Evolutionary conservation across 2,329 filamentous ascomycete genomes (phyloP).

Genomic region (Cladosporium sp.): DNA sequence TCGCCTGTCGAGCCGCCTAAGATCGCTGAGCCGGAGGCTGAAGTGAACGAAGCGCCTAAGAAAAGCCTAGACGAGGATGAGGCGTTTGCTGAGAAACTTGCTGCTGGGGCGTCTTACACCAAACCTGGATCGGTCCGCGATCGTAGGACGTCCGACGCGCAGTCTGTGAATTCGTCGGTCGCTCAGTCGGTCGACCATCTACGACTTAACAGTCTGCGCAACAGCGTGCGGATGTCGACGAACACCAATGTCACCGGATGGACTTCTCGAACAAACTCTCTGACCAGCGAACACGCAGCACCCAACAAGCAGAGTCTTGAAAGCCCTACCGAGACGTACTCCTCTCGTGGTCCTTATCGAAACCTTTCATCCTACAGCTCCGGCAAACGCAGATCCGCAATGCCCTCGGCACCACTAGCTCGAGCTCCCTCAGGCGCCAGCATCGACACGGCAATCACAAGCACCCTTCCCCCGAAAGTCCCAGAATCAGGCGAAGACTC

Average conservation of each 20-base stretch:
- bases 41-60: neutral
- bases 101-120: neutral
- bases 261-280: slow-evolving; percentile 25
- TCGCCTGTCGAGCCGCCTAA: neutral
- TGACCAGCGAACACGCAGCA: slow-evolving; percentile 18
- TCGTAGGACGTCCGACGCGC: slow-evolving; percentile 16
- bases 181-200: slow-evolving; percentile 23
- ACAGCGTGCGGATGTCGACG: slow-evolving; percentile 26
- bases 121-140: neutral
- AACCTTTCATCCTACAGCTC: slow-evolving; percentile 21
- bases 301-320: slow-evolving; percentile 15
- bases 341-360: slow-evolving; percentile 16
- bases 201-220: slow-evolving; percentile 23
- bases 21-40: neutral
- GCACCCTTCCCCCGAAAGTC: neutral
- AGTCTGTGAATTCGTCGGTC: slow-evolving; percentile 21
- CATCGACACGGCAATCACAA: neutral
- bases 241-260: slow-evolving; percentile 19
- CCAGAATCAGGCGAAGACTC: slow-evolving; percentile 2
- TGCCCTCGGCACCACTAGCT: slow-evolving; percentile 9
- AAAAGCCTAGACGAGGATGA: slow-evolving; percentile 6
- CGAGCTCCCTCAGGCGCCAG: neutral
- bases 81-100: slow-evolving; percentile 6
- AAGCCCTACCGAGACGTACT: slow-evolving; percentile 10
- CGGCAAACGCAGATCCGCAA: slow-evolving; percentile 21